Base-by-base conservation (phyloP, 306 rosid genomes). In the Glycine soja region DNA sequence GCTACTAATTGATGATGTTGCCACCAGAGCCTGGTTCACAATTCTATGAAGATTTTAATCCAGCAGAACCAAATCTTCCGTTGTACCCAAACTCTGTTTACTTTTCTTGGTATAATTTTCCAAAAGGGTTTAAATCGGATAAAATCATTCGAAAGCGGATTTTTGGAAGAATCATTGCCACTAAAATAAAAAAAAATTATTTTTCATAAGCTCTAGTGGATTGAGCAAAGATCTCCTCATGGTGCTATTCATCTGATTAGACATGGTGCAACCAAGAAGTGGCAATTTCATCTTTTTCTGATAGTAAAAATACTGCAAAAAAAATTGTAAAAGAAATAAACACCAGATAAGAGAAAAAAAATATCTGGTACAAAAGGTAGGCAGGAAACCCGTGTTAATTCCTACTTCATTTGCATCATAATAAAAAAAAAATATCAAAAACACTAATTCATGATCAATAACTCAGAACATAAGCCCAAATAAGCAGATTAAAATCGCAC, bases 21-120 rank as follows among this genome's bases (percentile, higher is more conserved):
- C 92, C 88, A 92, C 80, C 64, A 90, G 97, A 84, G 98, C 95
- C 88, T 90, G 43, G 97, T 85, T 94, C 73, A 92, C 97, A 83
- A 94, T 97, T 83, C 92, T 94, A 83, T 94, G 97, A 68, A 53
- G 59, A 92, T 88, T 84, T 85, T 88, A 70, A 72, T 51, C 90
- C 95, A 89, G 85, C 91, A 85, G 85, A 43, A 64, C 30, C 16
- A 58, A 62, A 61, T 46, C 34, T 13, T 45, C 71, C 2, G 3
- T 36, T 42, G 12, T 63, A 76, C 51, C 30, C 66, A 50, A 46
- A 52, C 12, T 9, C 38, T 77, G 42, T 16, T 64, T 77, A 32
- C 43, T 12, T 77, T 7, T 65, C 19, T 50, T 36, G 54, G 54
- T 65, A 64, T 77, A 77, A 38, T 48, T 65, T 64, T 51, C 12